Conservation (phyloP, 2,329 filamentous ascomycete species). For the Aspergillus tubingensis region DNA sequence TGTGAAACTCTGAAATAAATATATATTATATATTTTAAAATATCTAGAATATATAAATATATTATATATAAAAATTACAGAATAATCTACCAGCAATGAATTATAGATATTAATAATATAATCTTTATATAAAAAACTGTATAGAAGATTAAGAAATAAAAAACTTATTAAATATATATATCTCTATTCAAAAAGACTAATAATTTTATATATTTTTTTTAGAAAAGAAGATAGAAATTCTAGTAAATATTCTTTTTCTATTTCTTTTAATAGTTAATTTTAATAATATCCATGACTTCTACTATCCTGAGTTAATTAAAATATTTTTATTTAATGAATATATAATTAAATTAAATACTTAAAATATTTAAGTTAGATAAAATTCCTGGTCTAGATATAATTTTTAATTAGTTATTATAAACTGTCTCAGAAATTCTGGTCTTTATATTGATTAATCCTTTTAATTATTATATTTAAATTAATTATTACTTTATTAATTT, state of each 20-base stretch:
- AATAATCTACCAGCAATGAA: too few relatives aligned
- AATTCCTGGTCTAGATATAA: too few relatives aligned
- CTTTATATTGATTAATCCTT: too few relatives aligned
- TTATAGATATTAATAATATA: background rate
- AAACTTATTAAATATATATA: background rate
- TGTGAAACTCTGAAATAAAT: background rate
- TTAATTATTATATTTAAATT: too few relatives aligned
- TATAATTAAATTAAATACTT: too few relatives aligned
- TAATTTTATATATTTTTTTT: background rate
- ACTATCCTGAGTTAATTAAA: background rate
- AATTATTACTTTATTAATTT: too few relatives aligned
- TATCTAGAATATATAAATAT: background rate
- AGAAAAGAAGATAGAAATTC: background rate
- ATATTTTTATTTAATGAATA: background rate
- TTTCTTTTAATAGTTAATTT: background rate
- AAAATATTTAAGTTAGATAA: too few relatives aligned
- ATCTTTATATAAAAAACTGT: background rate
- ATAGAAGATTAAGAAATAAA: background rate
- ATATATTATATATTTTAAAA: background rate
- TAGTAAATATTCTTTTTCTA: background rate
- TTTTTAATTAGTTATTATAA: too few relatives aligned
- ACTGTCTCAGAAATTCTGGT: too few relatives aligned
- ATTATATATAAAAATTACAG: too few relatives aligned
- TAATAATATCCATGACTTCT: background rate
- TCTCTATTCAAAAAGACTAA: background rate